phyloP scores from a whole-genome alignment of 2,329 filamentous ascomycete species.

The Juglanconis sp. region DNA sequence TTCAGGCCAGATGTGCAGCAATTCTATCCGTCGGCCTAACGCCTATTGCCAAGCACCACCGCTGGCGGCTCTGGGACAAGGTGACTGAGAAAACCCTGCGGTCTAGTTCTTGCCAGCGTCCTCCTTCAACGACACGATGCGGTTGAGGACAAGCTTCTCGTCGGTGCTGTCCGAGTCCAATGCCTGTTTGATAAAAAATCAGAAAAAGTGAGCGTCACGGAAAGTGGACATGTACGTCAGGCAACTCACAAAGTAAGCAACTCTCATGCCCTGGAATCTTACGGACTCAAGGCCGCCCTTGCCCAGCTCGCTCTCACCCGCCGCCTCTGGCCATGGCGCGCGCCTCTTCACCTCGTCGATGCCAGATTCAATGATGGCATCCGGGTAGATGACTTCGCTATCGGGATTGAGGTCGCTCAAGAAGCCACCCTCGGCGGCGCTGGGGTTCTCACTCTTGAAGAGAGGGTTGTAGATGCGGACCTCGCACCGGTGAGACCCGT shows the following conservation, averaged over 20 bases:
- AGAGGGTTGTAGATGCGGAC: conserved; percentile 18
- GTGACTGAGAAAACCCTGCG: background rate
- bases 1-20: background rate
- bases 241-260: conserved; percentile 71
- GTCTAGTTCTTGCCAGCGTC: conserved; percentile 62
- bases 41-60: background rate
- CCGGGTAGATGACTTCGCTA: conserved; percentile 73
- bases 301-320: conserved; percentile 63
- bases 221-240: background rate
- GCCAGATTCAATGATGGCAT: conserved; percentile 79
- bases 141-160: conserved; percentile 82
- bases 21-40: background rate
- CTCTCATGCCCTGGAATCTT: conserved; percentile 86
- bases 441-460: conserved; percentile 73
- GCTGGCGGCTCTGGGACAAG: background rate
- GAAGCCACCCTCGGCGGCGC: conserved; percentile 74
- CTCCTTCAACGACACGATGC: conserved; percentile 89
- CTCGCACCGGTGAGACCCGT: conserved; percentile 17
- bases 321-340: conserved; percentile 79
- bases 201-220: background rate
- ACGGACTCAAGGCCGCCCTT: conserved; percentile 69
- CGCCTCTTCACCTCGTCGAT: conserved; percentile 71
- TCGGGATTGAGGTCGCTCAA: conserved; percentile 80
- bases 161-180: conserved; percentile 76
- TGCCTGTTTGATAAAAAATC: conserved; percentile 37